A percentile compares a stretch with the other conserved stretches of the same genome.
These are phyloP conservation scores for Trichoderma lentiforme DNA, from an alignment of 2,329 filamentous ascomycete species.

Conservation along the genomic window DNA sequence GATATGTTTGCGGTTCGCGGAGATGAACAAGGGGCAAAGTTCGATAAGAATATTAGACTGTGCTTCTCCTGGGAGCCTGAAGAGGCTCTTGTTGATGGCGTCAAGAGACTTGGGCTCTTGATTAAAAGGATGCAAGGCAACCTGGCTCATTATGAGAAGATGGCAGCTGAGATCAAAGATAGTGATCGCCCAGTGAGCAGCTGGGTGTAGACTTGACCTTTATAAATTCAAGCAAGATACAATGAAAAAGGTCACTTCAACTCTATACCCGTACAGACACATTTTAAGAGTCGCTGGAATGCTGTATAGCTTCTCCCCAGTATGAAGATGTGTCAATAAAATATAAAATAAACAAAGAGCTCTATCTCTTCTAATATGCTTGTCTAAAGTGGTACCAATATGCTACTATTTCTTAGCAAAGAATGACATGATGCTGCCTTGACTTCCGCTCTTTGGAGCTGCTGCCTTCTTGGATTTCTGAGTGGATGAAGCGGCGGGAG, in stretches of 20 bases:
- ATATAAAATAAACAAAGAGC: background rate
- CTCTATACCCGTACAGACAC: background rate
- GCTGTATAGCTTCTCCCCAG: background rate
- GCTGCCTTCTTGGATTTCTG: slow-evolving; percentile 52
- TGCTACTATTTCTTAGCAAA: slow-evolving; percentile 73
- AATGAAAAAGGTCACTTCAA: background rate
- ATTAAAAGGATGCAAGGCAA: slow-evolving; percentile 33
- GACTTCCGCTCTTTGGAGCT: slow-evolving; percentile 50
- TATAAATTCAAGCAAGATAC: background rate
- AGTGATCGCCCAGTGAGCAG: background rate
- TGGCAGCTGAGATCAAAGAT: background rate
- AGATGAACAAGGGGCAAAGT: slow-evolving; percentile 51
- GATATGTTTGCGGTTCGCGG: slow-evolving; percentile 65
- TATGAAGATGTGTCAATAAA: background rate
- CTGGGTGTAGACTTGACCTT: background rate
- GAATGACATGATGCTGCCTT: slow-evolving; percentile 89
- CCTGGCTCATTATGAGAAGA: slow-evolving; percentile 26
- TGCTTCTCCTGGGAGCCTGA: slow-evolving; percentile 74
- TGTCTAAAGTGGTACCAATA: background rate
- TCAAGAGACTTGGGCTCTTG: slow-evolving; percentile 58
- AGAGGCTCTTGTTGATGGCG: slow-evolving; percentile 61
- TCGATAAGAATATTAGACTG: slow-evolving; percentile 59
- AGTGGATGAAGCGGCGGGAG: slow-evolving; percentile 44
- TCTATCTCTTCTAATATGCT: background rate
- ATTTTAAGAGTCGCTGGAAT: background rate